These are phyloP conservation scores for Salvia splendens DNA, from an alignment of 257 asterid species.

Conservation along the genomic window DNA sequence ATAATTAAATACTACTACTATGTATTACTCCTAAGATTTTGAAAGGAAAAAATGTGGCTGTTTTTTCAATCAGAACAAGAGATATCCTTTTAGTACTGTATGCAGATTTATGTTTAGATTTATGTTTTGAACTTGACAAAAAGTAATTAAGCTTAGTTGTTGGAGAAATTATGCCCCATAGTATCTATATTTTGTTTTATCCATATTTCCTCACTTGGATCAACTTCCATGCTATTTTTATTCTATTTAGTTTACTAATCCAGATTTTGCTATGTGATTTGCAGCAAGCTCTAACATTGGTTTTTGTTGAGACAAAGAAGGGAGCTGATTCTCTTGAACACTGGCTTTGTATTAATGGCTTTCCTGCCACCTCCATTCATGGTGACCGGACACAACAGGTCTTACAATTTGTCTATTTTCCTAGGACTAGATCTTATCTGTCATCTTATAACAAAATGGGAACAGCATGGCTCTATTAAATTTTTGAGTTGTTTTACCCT, in stretches of 20 bases:
- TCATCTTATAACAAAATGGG: not conserved
- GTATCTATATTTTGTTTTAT: not conserved
- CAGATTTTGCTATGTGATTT: constrained; percentile 32
- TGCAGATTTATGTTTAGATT: not conserved
- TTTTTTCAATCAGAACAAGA: not conserved
- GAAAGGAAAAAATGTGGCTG: not conserved
- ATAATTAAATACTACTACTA: not conserved
- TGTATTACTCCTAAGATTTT: not conserved
- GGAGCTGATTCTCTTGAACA: constrained; percentile 96
- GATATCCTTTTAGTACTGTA: not conserved
- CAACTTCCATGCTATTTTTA: not conserved
- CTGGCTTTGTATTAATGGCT: constrained; percentile 83
- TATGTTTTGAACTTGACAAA: not conserved
- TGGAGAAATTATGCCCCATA: not conserved
- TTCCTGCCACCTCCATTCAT: constrained; percentile 89
- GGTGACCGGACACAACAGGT: constrained; percentile 98
- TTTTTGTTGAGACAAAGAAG: constrained; percentile 93
- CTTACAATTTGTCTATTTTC: constrained; percentile 13
- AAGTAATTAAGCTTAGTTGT: not conserved
- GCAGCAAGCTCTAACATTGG: constrained; percentile 87
- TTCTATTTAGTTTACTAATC: constrained; percentile 18
- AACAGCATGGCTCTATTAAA: not conserved
- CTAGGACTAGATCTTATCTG: constrained; percentile 10
- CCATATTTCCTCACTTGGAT: not conserved
- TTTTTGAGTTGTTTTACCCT: not conserved